Evolutionary conservation across 495 filamentous ascomycete species (phyloP).

Genomic region (Jackrogersella multiformis): DNA sequence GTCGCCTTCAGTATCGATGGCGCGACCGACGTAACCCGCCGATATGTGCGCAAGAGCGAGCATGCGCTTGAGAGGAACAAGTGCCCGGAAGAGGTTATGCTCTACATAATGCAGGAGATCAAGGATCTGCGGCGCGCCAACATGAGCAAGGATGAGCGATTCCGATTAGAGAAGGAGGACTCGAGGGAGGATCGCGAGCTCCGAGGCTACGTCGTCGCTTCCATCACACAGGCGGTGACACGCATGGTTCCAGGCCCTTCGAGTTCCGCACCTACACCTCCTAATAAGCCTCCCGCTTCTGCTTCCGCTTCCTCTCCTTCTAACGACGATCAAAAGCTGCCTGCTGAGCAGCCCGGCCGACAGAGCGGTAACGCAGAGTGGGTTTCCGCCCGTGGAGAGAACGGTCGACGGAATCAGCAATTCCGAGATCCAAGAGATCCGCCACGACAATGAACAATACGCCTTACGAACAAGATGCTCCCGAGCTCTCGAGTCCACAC

Average conservation of each 20-base stretch:
- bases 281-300: constrained; percentile 16
- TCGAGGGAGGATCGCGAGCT: constrained; percentile 86
- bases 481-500: no score
- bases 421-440: constrained; percentile 50
- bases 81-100: constrained; percentile 86
- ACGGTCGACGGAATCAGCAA: constrained; percentile 53
- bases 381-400: constrained; percentile 68
- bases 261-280: constrained; percentile 39
- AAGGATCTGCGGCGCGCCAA: constrained; percentile 79
- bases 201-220: constrained; percentile 73
- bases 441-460: constrained; percentile 15
- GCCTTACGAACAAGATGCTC: background rate
- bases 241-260: constrained; percentile 52
- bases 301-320: constrained; percentile 26
- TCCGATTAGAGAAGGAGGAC: constrained; percentile 88
- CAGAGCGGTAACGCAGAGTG: constrained; percentile 72
- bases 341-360: constrained; percentile 62
- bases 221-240: constrained; percentile 69
- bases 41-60: constrained; percentile 86
- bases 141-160: constrained; percentile 79
- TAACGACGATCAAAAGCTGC: constrained; percentile 59
- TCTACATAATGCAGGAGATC: constrained; percentile 91
- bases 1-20: constrained; percentile 96
- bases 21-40: constrained; percentile 92
- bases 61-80: constrained; percentile 76